Conservation (phyloP, 805 yeast species). For the Allodekkera sacchari region DNA sequence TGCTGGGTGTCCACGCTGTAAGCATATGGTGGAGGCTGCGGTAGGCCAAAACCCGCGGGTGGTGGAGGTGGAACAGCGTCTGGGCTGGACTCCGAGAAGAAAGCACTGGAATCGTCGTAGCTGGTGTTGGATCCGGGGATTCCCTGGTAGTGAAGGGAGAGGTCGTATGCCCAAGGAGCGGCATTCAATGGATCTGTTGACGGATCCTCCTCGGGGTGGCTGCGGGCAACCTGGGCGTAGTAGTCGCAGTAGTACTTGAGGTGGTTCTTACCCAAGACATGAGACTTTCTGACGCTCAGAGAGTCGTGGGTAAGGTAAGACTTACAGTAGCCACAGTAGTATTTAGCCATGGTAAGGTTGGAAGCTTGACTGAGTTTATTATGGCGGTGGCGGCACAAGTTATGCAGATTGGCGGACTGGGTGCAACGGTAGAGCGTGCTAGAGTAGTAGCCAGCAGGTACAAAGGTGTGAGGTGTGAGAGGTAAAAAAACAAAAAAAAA, state of each 20-base stretch:
- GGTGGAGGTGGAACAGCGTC: constrained; percentile 24
- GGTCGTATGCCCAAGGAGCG: constrained; percentile 28
- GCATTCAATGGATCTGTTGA: constrained; percentile 6
- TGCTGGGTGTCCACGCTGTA: constrained; percentile 13
- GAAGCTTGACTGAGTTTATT: too few relatives aligned
- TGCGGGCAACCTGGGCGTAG: constrained; percentile 40
- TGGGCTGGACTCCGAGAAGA: not conserved
- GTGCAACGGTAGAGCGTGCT: not conserved
- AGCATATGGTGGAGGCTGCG: constrained; percentile 30
- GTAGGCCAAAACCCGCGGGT: constrained; percentile 24
- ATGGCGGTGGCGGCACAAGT: too few relatives aligned
- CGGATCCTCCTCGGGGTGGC: constrained; percentile 3
- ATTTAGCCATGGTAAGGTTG: constrained; percentile 48
- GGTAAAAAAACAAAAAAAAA: too few relatives aligned
- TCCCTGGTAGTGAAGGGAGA: constrained; percentile 26
- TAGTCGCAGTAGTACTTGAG: constrained; percentile 63
- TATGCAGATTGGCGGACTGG: not conserved
- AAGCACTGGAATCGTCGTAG: not conserved
- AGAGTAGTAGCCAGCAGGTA: not conserved
- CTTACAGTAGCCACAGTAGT: constrained; percentile 80
- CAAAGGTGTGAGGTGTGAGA: not conserved
- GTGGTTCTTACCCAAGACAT: constrained; percentile 71
- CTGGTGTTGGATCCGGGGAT: constrained; percentile 24
- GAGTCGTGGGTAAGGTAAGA: constrained; percentile 83
- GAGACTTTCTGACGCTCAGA: constrained; percentile 76